Base-by-base conservation (phyloP, 2,329 filamentous ascomycete genomes). In the Nemania serpens region DNA sequence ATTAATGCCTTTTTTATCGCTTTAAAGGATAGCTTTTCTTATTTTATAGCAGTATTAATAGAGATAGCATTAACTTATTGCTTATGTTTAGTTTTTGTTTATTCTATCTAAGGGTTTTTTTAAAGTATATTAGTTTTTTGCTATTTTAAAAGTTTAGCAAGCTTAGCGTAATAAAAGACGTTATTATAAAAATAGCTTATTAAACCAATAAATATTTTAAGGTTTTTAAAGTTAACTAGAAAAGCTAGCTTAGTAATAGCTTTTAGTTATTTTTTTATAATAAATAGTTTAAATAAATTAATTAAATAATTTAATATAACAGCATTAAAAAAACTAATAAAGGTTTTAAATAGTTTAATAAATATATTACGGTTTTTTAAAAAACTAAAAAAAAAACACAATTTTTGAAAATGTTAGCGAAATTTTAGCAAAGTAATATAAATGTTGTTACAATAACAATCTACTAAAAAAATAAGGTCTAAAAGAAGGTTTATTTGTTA, bases 371-470 rank as follows among this genome's bases (percentile, higher is more conserved):
- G 15, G n/a, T n/a, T 4, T 11, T 6, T 17, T 13, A 25, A 7
- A 55, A 43, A 18, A 48, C 18, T 20, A n/a, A n/a, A n/a, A n/a
- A n/a, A n/a, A n/a, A n/a, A n/a, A n/a, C n/a, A n/a, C n/a, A n/a
- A n/a, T n/a, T n/a, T n/a, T 1, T 15, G 2, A 48, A 48, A 11
- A 55, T 22, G 11, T 41, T 10, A 13, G 49, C 29, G 13, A 56
- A 41, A 17, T 42, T 20, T 13, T 20, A 15, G 12, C n/a, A 49
- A 50, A 29, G 22, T n/a, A 1, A 57, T 20, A n/a, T 29, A 52
- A 34, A 53, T 59, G 49, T 59, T 48, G 37, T 59, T 43, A 43
- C n/a, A n/a, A n/a, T n/a, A n/a, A n/a, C n/a, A n/a, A n/a, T n/a
- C n/a, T n/a, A n/a, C n/a, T n/a, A n/a, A n/a, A n/a, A n/a, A n/a